A percentile compares a stretch with the other conserved stretches of the same genome.
These are phyloP conservation scores for Trypanosoma avium DNA, from an alignment of 208 protist genomes.

Conservation along the genomic window DNA sequence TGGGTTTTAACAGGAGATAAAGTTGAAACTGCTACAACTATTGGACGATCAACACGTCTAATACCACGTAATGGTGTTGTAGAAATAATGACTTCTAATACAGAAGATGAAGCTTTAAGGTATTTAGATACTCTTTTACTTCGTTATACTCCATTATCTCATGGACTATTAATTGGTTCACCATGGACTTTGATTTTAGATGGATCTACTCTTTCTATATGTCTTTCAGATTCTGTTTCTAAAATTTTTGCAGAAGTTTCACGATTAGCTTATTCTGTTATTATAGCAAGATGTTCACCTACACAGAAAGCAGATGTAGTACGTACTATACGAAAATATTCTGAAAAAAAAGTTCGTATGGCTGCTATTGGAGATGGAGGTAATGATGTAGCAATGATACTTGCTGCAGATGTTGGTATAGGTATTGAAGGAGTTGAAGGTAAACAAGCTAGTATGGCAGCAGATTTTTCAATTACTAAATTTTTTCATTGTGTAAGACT, in stretches of 20 bases:
- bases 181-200: conserved; percentile 84
- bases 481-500: conserved; percentile 91
- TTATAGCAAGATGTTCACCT: conserved; percentile 96
- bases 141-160: conserved; percentile 15
- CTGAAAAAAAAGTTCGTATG: conserved; percentile 50
- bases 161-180: conserved; percentile 12
- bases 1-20: conserved; percentile 99
- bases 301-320: conserved; percentile 98
- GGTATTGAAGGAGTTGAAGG: conserved; percentile 98
- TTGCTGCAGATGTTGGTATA: conserved; percentile 95
- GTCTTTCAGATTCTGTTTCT: conserved; percentile 38
- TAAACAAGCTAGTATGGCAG: conserved; percentile 97
- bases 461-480: conserved; percentile 98
- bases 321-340: conserved; percentile 66
- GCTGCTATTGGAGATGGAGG: conserved; percentile 98
- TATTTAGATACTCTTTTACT: conserved; percentile 44
- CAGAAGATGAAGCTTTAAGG: conserved; percentile 32
- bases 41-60: conserved; percentile 92
- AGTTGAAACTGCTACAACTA: conserved; percentile 95
- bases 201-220: conserved; percentile 64
- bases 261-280: conserved; percentile 82
- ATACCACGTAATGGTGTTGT: conserved; percentile 72
- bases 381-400: conserved; percentile 98
- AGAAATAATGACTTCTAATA: conserved; percentile 51
- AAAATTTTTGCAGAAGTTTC: conserved; percentile 58